These are phyloP conservation scores for Monilinia laxa DNA, from an alignment of 2,329 filamentous ascomycete species.

Conservation along the genomic window DNA sequence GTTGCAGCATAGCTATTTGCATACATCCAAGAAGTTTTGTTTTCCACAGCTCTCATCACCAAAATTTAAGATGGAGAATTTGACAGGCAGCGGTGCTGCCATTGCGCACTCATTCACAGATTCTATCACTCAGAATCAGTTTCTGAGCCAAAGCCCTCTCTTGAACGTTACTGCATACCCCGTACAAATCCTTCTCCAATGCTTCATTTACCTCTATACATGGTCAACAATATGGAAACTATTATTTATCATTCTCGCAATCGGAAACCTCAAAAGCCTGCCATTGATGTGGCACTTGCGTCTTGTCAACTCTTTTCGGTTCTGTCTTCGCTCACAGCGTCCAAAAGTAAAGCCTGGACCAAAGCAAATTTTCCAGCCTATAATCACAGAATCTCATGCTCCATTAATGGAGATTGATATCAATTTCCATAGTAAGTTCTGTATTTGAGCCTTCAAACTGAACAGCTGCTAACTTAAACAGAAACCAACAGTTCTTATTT, in stretches of 20 bases:
- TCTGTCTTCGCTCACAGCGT: slow-evolving; percentile 46
- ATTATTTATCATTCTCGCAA: slow-evolving; percentile 42
- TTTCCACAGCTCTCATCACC: background rate
- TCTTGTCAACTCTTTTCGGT: slow-evolving; percentile 46
- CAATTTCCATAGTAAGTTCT: slow-evolving; percentile 58
- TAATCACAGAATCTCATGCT: slow-evolving; percentile 60
- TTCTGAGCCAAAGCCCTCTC: background rate
- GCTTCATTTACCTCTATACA: background rate
- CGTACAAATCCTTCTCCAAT: background rate
- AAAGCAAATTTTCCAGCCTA: slow-evolving; percentile 60
- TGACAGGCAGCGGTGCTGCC: slow-evolving; percentile 2
- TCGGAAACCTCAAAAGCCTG: slow-evolving; percentile 58
- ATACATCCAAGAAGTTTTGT: too few species aligned
- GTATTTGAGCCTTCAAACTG: too few species aligned
- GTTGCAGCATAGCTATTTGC: slow-evolving; percentile 28
- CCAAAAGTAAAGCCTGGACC: slow-evolving; percentile 46
- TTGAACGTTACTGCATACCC: background rate
- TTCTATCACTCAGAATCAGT: background rate
- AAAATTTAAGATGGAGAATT: background rate
- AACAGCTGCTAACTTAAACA: slow-evolving; percentile 9
- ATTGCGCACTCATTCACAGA: background rate
- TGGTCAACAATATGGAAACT: slow-evolving; percentile 11
- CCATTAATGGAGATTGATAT: slow-evolving; percentile 67
- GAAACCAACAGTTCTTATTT: slow-evolving; percentile 70
- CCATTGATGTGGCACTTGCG: slow-evolving; percentile 62